Conservation (phyloP, 2,329 filamentous ascomycete genomes). For the Alternaria ethzedia region DNA sequence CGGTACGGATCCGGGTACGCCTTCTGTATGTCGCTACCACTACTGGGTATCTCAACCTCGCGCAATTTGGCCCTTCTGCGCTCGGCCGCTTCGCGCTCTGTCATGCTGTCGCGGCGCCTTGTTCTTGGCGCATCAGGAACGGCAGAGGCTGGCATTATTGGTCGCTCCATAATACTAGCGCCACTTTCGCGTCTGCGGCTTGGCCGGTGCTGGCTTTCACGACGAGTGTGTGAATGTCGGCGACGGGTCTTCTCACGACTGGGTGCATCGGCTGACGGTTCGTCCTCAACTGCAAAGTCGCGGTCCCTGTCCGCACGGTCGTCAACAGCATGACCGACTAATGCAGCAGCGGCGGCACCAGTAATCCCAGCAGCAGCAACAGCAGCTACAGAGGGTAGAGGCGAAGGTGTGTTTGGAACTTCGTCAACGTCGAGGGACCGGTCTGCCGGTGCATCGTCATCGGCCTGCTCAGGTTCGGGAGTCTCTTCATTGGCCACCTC, state of each 20-base stretch:
- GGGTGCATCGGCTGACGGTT: slow-evolving; percentile 25
- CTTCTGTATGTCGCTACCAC: slow-evolving; percentile 37
- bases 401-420: background rate
- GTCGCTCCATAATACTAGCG: slow-evolving; percentile 35
- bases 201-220: slow-evolving; percentile 35
- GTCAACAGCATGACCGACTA: background rate
- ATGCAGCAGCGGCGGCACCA: background rate
- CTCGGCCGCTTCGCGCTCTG: slow-evolving; percentile 32
- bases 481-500: background rate
- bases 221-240: slow-evolving; percentile 38
- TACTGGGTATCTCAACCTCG: slow-evolving; percentile 29
- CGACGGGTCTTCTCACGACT: slow-evolving; percentile 35
- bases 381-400: background rate
- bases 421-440: slow-evolving; percentile 2
- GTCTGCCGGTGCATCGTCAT: slow-evolving; percentile 1
- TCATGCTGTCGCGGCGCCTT: slow-evolving; percentile 43
- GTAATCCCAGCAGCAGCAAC: background rate
- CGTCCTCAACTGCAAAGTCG: slow-evolving; percentile 37
- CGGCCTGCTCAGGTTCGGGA: background rate
- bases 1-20: slow-evolving; percentile 32
- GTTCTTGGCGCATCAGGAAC: slow-evolving; percentile 26
- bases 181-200: slow-evolving; percentile 42
- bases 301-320: slow-evolving; percentile 22
- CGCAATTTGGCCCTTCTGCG: slow-evolving; percentile 27
- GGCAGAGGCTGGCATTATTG: slow-evolving; percentile 21